Evolutionary conservation across 2,329 filamentous ascomycete genomes (phyloP).

Genomic region (Pseudopithomyces chartarum): DNA sequence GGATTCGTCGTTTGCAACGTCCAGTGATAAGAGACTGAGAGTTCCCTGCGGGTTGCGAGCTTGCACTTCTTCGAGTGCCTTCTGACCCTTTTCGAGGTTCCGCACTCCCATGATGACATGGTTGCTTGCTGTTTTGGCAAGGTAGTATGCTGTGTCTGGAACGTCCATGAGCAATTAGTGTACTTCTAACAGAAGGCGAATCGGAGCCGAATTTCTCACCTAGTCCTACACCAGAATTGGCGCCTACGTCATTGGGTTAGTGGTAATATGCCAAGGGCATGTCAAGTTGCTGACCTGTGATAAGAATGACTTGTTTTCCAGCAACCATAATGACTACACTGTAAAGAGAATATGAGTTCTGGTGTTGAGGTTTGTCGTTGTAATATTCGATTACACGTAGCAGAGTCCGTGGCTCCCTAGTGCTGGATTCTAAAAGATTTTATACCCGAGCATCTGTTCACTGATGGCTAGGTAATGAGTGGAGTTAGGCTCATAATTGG

Average conservation of each 20-base stretch:
- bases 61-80: slow-evolving; percentile 35
- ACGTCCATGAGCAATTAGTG: neutral
- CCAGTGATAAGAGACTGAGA: slow-evolving; percentile 41
- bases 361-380: neutral
- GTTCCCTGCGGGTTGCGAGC: slow-evolving; percentile 33
- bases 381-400: neutral
- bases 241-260: slow-evolving; percentile 26
- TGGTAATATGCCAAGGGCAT: neutral
- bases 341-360: neutral
- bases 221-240: slow-evolving; percentile 23
- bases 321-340: slow-evolving; percentile 8
- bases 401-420: neutral
- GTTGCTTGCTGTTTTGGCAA: slow-evolving; percentile 33
- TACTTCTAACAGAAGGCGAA: neutral
- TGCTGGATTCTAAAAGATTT: neutral
- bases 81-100: slow-evolving; percentile 36
- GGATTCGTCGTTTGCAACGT: slow-evolving; percentile 40
- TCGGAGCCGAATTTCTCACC: neutral
- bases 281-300: slow-evolving; percentile 26
- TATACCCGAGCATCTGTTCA: neutral
- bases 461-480: neutral
- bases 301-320: slow-evolving; percentile 32
- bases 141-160: slow-evolving; percentile 33
- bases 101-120: slow-evolving; percentile 46
- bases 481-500: neutral